Base-by-base conservation (phyloP, 441 rosid species). In the Aquilaria agallochum region DNA sequence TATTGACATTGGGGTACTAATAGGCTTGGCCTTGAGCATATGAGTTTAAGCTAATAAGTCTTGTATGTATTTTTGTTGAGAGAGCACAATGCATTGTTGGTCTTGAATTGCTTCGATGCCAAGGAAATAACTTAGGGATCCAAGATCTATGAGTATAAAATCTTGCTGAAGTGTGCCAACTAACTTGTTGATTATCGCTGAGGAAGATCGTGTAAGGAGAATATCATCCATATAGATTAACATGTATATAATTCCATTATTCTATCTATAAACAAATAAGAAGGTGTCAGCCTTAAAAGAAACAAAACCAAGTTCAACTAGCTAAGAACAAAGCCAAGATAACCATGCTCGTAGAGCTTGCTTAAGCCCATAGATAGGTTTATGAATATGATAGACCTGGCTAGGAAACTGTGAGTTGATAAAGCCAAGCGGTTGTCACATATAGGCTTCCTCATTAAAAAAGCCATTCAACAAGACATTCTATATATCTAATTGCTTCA, bases 261-360 rank as follows among this genome's bases (percentile, higher is more conserved):
- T 10, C 5, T 56, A 5, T 10, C 51, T 31, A 15, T 46, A 50
- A n/a, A 27, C 47, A 1, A 64, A 32, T 2, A 55, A 3, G 5
- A 48, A 55, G 12, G 10, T 7, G n/a, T 31, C 36, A 0, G 7
- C 14, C 0, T 42, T 44, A 0, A 20, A 66, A 6, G 30, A 9
- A 2, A 30, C 20, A 32, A 66, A 46, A 1, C 58, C 64, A 3
- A 51, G 33, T 5, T 31, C 3, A 0, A 40, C 0, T 1, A 2
- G 5, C 3, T 4, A 66, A 11, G 11, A 9, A 0, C 2, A 10
- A 0, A 66, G 9, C 11, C 11, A 2, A 1, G 1, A 4, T 31
- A 58, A 66, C 50, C 20, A 58, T 8, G 10, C 64, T 6, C 31
- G 5, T 3, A 36, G 31, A 11, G 63, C 33, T 57, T 50, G 58